Conservation (phyloP, 2,329 filamentous ascomycete genomes). For the Leptographium procerum region DNA sequence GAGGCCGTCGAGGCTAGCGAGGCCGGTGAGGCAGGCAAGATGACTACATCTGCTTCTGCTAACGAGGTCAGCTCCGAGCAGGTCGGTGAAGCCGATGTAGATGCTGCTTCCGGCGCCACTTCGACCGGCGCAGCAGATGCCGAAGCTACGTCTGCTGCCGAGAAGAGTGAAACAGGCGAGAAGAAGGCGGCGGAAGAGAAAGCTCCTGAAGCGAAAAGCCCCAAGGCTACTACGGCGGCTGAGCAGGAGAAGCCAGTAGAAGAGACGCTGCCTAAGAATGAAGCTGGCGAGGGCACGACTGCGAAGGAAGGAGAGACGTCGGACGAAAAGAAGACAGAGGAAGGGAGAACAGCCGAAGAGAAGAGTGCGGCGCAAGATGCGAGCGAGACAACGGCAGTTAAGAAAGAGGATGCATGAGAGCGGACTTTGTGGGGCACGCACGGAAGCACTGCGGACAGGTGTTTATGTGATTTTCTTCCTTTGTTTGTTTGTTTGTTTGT, state of each 20-base stretch:
- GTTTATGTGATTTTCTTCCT: neutral
- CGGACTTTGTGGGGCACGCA: neutral
- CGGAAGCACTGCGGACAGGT: neutral
- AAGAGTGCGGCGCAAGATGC: neutral
- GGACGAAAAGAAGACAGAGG: constrained; percentile 17
- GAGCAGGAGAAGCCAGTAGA: constrained; percentile 23
- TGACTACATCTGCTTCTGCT: neutral
- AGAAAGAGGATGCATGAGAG: constrained; percentile 6
- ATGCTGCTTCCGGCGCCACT: neutral
- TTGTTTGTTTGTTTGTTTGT: neutral
- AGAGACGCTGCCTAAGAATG: neutral
- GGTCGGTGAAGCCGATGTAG: neutral
- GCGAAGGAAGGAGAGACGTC: constrained; percentile 7
- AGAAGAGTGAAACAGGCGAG: neutral
- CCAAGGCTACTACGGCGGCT: constrained; percentile 16
- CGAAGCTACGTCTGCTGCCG: neutral
- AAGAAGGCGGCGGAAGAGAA: neutral
- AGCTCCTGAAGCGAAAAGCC: constrained; percentile 1
- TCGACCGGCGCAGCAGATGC: neutral
- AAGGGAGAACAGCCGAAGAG: constrained; percentile 1
- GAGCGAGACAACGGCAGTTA: neutral
- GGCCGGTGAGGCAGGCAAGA: constrained; percentile 3
- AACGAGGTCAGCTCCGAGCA: neutral
- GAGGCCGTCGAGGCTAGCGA: constrained; percentile 1
- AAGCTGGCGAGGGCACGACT: neutral